phyloP scores from a whole-genome alignment of 352 stramenopile genomes.

The Pythium guiyangense region DNA sequence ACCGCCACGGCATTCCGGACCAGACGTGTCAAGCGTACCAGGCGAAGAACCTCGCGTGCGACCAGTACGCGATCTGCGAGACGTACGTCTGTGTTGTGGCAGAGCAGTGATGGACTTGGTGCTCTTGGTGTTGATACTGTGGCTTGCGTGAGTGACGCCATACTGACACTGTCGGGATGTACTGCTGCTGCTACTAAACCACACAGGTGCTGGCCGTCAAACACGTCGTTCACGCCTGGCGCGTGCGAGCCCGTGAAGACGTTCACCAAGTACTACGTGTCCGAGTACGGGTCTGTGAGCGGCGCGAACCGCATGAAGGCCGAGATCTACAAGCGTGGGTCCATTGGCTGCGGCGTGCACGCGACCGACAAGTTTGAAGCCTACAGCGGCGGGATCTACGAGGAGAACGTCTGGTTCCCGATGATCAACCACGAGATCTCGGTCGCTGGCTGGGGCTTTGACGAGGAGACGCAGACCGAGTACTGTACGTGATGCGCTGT shows the following conservation, averaged over 20 bases:
- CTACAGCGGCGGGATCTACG: slow-evolving; percentile 81
- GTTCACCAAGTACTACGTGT: slow-evolving; percentile 89
- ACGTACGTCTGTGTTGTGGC: too few relatives aligned
- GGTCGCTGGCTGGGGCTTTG: slow-evolving; percentile 83
- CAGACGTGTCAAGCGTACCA: too few relatives aligned
- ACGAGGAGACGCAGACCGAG: slow-evolving; percentile 82
- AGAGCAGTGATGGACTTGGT: too few relatives aligned
- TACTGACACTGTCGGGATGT: too few relatives aligned
- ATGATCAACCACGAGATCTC: slow-evolving; percentile 90
- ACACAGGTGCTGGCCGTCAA: slow-evolving; percentile 78
- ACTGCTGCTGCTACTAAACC: too few relatives aligned
- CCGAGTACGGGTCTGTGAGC: slow-evolving; percentile 86
- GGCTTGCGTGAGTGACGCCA: too few relatives aligned
- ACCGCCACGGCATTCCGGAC: too few relatives aligned
- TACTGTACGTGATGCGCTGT: slow-evolving; percentile 60
- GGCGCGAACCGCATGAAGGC: slow-evolving; percentile 88
- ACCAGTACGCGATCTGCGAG: too few relatives aligned
- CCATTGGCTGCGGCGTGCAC: slow-evolving; percentile 86
- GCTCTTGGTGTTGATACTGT: too few relatives aligned
- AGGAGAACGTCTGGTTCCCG: slow-evolving; percentile 75
- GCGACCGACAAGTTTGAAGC: slow-evolving; percentile 82
- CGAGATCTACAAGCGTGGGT: slow-evolving; percentile 89
- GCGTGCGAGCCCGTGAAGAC: slow-evolving; percentile 82
- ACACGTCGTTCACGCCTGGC: slow-evolving; percentile 81
- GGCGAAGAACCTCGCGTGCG: too few relatives aligned